Evolutionary conservation across 208 protist genomes (phyloP).

Genomic region (Crithidia thermophila): DNA sequence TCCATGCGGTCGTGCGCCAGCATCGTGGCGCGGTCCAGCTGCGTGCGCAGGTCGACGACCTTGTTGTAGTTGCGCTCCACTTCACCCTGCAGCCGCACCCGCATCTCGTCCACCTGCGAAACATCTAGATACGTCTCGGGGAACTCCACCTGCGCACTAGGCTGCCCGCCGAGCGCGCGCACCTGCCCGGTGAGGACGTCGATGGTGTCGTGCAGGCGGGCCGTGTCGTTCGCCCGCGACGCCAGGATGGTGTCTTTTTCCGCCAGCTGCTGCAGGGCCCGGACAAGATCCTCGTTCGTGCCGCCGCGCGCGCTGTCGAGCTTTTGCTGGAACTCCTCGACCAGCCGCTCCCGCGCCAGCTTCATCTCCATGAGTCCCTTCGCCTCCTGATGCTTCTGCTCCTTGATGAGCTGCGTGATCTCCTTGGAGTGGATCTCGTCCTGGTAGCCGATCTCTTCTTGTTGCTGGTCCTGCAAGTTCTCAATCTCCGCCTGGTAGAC

Average conservation of each 20-base stretch:
- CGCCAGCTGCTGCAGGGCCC: constrained; percentile 63
- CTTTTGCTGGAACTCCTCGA: constrained; percentile 89
- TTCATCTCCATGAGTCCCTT: constrained; percentile 78
- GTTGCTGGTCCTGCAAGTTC: constrained; percentile 86
- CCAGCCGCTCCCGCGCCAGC: constrained; percentile 71
- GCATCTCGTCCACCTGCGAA: constrained; percentile 86
- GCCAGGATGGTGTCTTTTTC: constrained; percentile 84
- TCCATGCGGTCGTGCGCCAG: constrained; percentile 58
- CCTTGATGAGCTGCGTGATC: constrained; percentile 74
- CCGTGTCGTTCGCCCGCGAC: constrained; percentile 83
- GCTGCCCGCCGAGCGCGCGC: constrained; percentile 44
- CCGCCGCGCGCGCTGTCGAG: constrained; percentile 71
- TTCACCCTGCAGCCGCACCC: constrained; percentile 53
- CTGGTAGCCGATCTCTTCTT: constrained; percentile 82
- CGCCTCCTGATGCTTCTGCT: constrained; percentile 81
- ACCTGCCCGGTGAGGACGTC: constrained; percentile 68
- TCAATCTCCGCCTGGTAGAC: constrained; percentile 79
- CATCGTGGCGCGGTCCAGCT: constrained; percentile 72
- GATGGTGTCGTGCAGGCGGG: constrained; percentile 73
- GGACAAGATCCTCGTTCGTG: constrained; percentile 81
- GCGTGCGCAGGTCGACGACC: constrained; percentile 63
- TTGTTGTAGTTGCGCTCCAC: constrained; percentile 67
- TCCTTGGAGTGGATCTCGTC: constrained; percentile 82
- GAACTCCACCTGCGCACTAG: constrained; percentile 42
- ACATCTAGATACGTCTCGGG: constrained; percentile 80